These are phyloP conservation scores for Sporothrix globosa DNA, from an alignment of 2,329 filamentous ascomycete genomes.

Conservation along the genomic window DNA sequence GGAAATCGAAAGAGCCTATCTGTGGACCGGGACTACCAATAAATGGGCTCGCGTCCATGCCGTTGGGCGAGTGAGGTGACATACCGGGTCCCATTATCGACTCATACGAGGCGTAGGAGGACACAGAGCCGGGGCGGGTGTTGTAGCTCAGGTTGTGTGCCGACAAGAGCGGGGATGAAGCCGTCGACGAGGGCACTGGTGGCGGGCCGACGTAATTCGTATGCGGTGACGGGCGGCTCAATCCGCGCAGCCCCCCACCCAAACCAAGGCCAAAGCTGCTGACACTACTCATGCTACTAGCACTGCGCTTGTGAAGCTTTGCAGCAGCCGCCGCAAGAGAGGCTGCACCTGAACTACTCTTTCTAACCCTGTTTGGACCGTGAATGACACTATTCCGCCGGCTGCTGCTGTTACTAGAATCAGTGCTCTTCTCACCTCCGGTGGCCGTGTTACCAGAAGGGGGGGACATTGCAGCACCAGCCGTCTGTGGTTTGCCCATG, in stretches of 20 bases:
- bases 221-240: conserved; percentile 37
- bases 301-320: conserved; percentile 35
- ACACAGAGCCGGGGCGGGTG: conserved; percentile 35
- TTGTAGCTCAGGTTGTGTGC: conserved; percentile 31
- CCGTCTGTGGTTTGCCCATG: conserved; percentile 26
- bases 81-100: conserved; percentile 35
- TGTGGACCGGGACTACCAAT: conserved; percentile 36
- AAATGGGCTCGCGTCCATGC: conserved; percentile 36
- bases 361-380: conserved; percentile 23
- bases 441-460: neutral
- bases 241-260: conserved; percentile 36
- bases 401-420: conserved; percentile 25
- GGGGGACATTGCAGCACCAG: conserved; percentile 25
- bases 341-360: conserved; percentile 31
- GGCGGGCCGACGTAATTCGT: conserved; percentile 38
- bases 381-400: conserved; percentile 36
- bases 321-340: conserved; percentile 31
- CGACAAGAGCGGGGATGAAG: conserved; percentile 36
- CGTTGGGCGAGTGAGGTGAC: conserved; percentile 36
- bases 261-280: conserved; percentile 38
- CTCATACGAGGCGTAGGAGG: conserved; percentile 37
- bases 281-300: conserved; percentile 35
- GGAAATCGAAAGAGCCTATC: conserved; percentile 36
- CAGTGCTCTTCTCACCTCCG: neutral
- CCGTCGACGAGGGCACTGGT: conserved; percentile 35